Evolutionary conservation across 306 rosid genomes (phyloP).

Genomic region (Trifolium pratense): DNA sequence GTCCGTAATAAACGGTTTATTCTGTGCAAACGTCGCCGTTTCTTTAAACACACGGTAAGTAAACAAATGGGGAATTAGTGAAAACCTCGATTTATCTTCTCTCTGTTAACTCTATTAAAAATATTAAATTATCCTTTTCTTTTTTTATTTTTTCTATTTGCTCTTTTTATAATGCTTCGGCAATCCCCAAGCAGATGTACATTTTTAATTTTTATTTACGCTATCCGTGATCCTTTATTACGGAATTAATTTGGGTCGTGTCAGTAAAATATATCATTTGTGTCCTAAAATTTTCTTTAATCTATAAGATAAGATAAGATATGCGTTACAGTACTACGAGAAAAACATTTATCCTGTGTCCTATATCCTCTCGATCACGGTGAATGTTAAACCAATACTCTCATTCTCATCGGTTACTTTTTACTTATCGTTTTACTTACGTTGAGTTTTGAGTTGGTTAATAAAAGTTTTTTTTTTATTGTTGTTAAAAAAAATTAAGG

Average conservation of each 20-base stretch:
- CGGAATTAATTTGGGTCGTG: slow-evolving; percentile 23
- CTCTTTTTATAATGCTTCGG: slow-evolving; percentile 34
- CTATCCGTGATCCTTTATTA: background rate
- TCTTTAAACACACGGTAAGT: slow-evolving; percentile 27
- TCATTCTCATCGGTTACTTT: too few species aligned
- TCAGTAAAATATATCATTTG: background rate
- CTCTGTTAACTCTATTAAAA: too few species aligned
- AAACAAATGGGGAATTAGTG: background rate
- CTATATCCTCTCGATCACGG: too few species aligned
- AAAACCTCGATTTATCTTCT: background rate
- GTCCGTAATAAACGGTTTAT: slow-evolving; percentile 31
- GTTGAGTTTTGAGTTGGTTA: too few species aligned
- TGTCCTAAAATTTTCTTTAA: slow-evolving; percentile 1
- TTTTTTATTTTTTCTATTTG: background rate
- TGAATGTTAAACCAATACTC: too few species aligned
- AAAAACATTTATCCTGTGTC: background rate
- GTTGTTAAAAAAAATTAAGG: too few species aligned
- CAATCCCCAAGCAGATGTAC: slow-evolving; percentile 46
- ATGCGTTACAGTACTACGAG: background rate
- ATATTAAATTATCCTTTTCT: too few species aligned
- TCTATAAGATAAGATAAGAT: slow-evolving; percentile 5
- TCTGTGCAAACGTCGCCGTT: slow-evolving; percentile 46
- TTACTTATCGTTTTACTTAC: too few species aligned
- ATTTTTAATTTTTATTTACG: slow-evolving; percentile 4
- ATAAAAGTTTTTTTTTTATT: too few species aligned